Conservation (phyloP, 345 rosid species). For the Dovyalis caffra region DNA sequence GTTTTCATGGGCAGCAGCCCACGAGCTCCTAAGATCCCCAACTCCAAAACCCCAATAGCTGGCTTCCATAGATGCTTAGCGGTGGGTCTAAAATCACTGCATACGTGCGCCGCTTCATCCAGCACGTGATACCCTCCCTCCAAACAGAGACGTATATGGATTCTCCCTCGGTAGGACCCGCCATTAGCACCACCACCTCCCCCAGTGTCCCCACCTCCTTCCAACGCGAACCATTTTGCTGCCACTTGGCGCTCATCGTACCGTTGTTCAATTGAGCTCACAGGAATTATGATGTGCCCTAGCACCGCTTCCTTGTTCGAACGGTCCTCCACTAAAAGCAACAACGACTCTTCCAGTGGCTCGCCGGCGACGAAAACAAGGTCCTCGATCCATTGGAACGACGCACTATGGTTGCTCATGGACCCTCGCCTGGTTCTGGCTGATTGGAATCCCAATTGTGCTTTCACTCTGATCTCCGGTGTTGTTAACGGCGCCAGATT, state of each 20-base stretch:
- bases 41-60: conserved; percentile 76
- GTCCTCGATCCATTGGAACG: conserved; percentile 92
- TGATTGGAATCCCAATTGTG: conserved; percentile 77
- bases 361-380: conserved; percentile 87
- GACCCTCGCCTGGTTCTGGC: conserved; percentile 74
- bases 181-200: conserved; percentile 14
- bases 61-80: conserved; percentile 99
- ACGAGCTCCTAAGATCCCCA: conserved; percentile 90
- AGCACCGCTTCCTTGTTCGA: conserved; percentile 51
- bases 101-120: conserved; percentile 96
- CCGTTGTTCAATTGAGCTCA: conserved; percentile 73
- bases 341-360: conserved; percentile 75
- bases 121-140: conserved; percentile 99
- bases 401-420: conserved; percentile 63
- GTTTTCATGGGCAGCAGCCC: conserved; percentile 88
- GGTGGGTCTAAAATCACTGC: conserved; percentile 95
- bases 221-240: conserved; percentile 67
- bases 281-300: conserved; percentile 61
- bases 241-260: conserved; percentile 75
- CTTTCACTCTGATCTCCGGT: conserved; percentile 81
- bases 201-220: conserved; percentile 27
- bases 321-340: conserved; percentile 72
- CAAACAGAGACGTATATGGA: conserved; percentile 69
- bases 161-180: conserved; percentile 61
- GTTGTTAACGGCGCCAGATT: conserved; percentile 82